These are phyloP conservation scores for Tagetes patula DNA, from an alignment of 129 eudicot species.

Conservation along the genomic window DNA sequence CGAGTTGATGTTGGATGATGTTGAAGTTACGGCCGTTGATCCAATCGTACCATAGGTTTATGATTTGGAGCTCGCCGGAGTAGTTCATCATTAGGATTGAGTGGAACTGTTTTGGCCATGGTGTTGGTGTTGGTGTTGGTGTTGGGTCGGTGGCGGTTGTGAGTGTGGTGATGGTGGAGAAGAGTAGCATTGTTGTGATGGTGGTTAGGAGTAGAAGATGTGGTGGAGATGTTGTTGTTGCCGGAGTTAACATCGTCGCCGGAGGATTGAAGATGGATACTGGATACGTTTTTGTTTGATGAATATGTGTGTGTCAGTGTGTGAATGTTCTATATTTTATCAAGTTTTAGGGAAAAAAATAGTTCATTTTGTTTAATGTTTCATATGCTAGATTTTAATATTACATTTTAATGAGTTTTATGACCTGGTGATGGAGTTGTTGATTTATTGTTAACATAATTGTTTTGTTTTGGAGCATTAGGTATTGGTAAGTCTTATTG, in stretches of 20 bases:
- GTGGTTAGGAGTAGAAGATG: not conserved
- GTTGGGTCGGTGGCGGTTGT: not conserved
- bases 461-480: too few species aligned
- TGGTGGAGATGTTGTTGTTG: not conserved
- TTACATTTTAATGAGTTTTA: too few species aligned
- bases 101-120: slow-evolving; percentile 84
- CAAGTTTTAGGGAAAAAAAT: too few species aligned
- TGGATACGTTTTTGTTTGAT: too few species aligned
- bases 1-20: slow-evolving; percentile 70
- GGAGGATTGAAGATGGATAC: not conserved
- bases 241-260: not conserved
- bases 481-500: too few species aligned
- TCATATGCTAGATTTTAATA: too few species aligned
- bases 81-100: slow-evolving; percentile 55
- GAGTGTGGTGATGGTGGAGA: not conserved
- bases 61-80: slow-evolving; percentile 42
- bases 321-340: too few species aligned
- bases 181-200: not conserved
- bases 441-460: too few species aligned
- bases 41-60: slow-evolving; percentile 94
- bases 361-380: too few species aligned
- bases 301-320: too few species aligned
- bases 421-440: too few species aligned
- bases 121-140: slow-evolving; percentile 40
- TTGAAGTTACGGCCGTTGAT: slow-evolving; percentile 87